Base-by-base conservation (phyloP, 2,329 filamentous ascomycete species). In the Aspergillus sojae region DNA sequence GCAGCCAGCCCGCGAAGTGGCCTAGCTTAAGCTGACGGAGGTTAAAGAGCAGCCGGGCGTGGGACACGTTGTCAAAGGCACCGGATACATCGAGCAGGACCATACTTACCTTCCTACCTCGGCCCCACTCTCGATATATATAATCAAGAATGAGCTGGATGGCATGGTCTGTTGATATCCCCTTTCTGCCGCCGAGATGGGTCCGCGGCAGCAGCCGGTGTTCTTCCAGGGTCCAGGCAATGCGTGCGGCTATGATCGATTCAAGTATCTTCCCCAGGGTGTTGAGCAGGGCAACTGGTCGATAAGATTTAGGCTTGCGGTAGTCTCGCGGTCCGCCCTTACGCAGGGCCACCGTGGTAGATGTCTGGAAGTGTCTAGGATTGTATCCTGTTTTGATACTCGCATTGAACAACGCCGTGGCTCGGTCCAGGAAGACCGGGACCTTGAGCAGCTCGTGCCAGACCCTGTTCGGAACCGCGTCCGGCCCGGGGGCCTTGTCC, bases 201-300 rank as follows among this genome's bases (percentile, higher is more conserved):
- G 21, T 59, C 1, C 46, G 30, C 1, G 60, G 65, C 0, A 70
- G 60, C 1, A 70, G 30, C 0, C 26, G 4, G 26, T 67, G 41
- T n/a, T 60, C 32, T 16, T 69, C 62, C 5, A 63, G 36, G 0
- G 56, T 26, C n/a, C 58, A 65, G 11, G 39, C 52, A 11, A 70
- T 60, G 4, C 62, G 32, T 0, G 11, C 11, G 5, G 66, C 53
- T 2, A 70, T 56, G 1, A 66, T 39, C 3, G 60, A 11, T 45
- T 68, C 63, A 1, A 69, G 60, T 0, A 62, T 39, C 52, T 70
- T 70, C 0, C 62, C 62, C 23, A 70, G 6, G 3, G 60, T 65
- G 48, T 65, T 60, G 3, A 23, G 23, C 1, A 70, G 50, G 12
- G 65, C 62, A 6, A 70, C 58, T 19, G 48, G 63, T 4, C 64